Evolutionary conservation across 108 stramenopile species (phyloP).

Genomic region (Discostella stelligeroides): DNA sequence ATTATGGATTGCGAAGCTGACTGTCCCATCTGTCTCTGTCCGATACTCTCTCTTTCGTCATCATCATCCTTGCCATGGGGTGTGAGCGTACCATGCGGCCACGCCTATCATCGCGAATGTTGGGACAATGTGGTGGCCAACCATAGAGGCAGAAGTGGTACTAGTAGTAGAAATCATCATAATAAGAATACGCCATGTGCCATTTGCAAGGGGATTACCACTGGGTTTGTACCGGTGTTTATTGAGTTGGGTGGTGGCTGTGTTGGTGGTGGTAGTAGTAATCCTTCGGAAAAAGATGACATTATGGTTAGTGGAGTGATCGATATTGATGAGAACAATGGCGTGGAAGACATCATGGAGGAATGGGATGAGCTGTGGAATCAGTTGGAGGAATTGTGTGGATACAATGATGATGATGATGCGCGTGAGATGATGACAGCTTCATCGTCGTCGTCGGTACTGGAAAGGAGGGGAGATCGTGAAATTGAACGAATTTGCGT

Average conservation of each 20-base stretch:
- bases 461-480: slow-evolving; percentile 15
- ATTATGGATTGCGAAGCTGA: slow-evolving; percentile 6
- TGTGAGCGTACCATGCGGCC: slow-evolving; percentile 14
- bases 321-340: slow-evolving; percentile 4
- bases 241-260: slow-evolving; percentile 19
- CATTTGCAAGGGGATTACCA: slow-evolving; percentile 22
- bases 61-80: slow-evolving; percentile 15
- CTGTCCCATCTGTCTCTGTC: slow-evolving; percentile 35
- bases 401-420: not conserved
- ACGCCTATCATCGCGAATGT: slow-evolving; percentile 25
- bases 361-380: slow-evolving; percentile 30
- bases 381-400: slow-evolving; percentile 13
- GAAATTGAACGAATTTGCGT: slow-evolving; percentile 22
- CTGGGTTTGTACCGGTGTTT: slow-evolving; percentile 32
- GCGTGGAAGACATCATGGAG: not conserved
- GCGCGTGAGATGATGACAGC: not conserved
- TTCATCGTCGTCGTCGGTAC: not conserved
- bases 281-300: not conserved
- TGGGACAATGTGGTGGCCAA: slow-evolving; percentile 25
- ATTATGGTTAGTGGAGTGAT: slow-evolving; percentile 3
- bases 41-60: slow-evolving; percentile 6
- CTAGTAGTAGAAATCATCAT: not conserved
- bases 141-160: not conserved
- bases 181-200: slow-evolving; percentile 24
- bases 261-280: not conserved